These are phyloP conservation scores for Clonostachys sp. DNA, from an alignment of 2,329 filamentous ascomycete genomes.

Conservation along the genomic window DNA sequence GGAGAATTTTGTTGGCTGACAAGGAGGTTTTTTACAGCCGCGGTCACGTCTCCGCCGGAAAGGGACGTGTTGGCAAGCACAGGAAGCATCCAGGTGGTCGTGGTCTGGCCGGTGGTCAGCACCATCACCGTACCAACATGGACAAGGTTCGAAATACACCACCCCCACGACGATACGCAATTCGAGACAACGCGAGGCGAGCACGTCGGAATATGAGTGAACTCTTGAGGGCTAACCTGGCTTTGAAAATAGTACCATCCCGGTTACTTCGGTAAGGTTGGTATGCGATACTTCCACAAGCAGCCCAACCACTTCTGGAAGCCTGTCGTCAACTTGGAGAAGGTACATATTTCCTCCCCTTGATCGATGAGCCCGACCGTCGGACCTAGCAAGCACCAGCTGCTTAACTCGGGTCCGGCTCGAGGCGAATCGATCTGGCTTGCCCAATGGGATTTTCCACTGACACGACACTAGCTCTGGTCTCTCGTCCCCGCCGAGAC, in stretches of 20 bases:
- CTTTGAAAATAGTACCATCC: constrained; percentile 70
- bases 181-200: constrained; percentile 1
- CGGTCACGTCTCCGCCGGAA: constrained; percentile 96
- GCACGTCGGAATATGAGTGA: constrained; percentile 1
- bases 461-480: constrained; percentile 66
- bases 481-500: constrained; percentile 89
- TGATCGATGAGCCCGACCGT: not conserved
- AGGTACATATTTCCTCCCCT: constrained; percentile 50
- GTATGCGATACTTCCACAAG: constrained; percentile 97
- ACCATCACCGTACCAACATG: constrained; percentile 65
- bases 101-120: constrained; percentile 96
- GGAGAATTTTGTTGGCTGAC: too few species aligned
- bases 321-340: constrained; percentile 97
- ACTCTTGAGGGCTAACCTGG: not conserved
- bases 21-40: constrained; percentile 50
- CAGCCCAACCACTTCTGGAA: constrained; percentile 96
- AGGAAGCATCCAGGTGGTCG: constrained; percentile 82
- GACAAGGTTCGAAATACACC: constrained; percentile 64
- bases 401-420: not conserved
- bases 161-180: constrained; percentile 21
- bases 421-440: not conserved
- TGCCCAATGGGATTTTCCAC: constrained; percentile 2
- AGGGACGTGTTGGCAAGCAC: constrained; percentile 99
- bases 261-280: constrained; percentile 98
- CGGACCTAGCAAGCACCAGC: not conserved